Percentiles rank a stretch among this genome's conserved stretches.
phyloP scores from a whole-genome alignment of 1,284 basidiomycete genomes.

The Malassezia caprae region DNA sequence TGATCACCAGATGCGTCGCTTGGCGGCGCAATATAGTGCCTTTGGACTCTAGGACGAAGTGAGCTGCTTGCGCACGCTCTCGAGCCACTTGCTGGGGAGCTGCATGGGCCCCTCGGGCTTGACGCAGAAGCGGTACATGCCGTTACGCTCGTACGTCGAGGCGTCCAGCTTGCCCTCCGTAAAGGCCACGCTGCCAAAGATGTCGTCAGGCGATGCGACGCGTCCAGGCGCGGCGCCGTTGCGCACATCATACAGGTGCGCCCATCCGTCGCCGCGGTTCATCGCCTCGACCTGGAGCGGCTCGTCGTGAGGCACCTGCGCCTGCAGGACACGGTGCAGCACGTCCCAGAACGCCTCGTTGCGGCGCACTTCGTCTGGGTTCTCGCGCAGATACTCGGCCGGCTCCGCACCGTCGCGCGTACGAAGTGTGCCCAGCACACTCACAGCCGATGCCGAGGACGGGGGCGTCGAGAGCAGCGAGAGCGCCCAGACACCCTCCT shows the following conservation, averaged over 20 bases:
- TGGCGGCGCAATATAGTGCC: conserved; percentile 8
- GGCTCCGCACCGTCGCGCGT: conserved; percentile 18
- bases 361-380: conserved; percentile 28
- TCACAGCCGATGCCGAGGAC: conserved; percentile 6
- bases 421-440: conserved; percentile 22
- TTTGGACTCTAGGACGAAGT: conserved; percentile 1
- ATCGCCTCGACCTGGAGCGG: conserved; percentile 34
- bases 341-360: conserved; percentile 31
- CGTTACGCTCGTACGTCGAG: conserved; percentile 39
- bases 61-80: conserved; percentile 2
- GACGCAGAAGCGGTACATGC: conserved; percentile 36
- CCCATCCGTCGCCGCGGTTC: conserved; percentile 36
- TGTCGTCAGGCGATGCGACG: conserved; percentile 38
- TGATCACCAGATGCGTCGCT: conserved; percentile 13
- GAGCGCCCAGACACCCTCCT: conserved; percentile 25
- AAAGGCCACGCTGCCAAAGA: conserved; percentile 39
- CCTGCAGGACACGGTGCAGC: conserved; percentile 34
- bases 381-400: conserved; percentile 20
- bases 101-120: conserved; percentile 35
- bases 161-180: conserved; percentile 26
- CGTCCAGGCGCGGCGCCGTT: conserved; percentile 40
- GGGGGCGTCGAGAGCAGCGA: conserved; percentile 21
- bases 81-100: conserved; percentile 24
- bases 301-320: conserved; percentile 31
- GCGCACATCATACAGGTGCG: conserved; percentile 35